phyloP scores from a whole-genome alignment of 2,329 filamentous ascomycete species.

The Pyrenochaeta sp. region DNA sequence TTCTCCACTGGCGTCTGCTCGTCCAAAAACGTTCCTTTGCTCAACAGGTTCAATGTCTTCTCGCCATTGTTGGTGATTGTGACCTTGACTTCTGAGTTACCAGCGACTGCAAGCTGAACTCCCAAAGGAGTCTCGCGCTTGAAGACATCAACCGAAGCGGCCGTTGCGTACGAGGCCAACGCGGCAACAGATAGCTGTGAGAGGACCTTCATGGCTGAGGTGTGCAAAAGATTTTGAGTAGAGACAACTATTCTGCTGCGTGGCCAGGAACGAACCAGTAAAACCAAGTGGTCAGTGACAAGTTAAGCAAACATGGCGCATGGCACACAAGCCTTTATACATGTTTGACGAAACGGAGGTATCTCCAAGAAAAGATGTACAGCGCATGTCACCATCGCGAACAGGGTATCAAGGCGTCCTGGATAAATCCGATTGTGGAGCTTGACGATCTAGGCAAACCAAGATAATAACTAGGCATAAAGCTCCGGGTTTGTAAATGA shows the following conservation, averaged over 20 bases:
- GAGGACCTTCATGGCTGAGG: conserved; percentile 39
- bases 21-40: conserved; percentile 63
- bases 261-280: conserved; percentile 12
- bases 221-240: no score
- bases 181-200: conserved; percentile 35
- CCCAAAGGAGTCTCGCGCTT: conserved; percentile 46
- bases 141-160: conserved; percentile 35
- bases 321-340: conserved; percentile 31
- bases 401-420: conserved; percentile 13
- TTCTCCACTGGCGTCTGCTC: conserved; percentile 60
- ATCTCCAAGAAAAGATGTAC: conserved; percentile 7
- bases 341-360: conserved; percentile 1
- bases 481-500: conserved; percentile 29
- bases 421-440: conserved; percentile 25
- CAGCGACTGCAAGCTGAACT: conserved; percentile 55
- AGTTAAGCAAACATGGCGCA: conserved; percentile 19
- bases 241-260: no score
- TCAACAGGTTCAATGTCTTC: conserved; percentile 60
- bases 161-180: conserved; percentile 35
- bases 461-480: conserved; percentile 22
- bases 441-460: conserved; percentile 35
- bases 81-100: conserved; percentile 63
- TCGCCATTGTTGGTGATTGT: conserved; percentile 62
- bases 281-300: conserved; percentile 25
- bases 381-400: conserved; percentile 9